These are phyloP conservation scores for Chenopodium berlandieri DNA, from an alignment of 148 eudicot species.

Conservation along the genomic window DNA sequence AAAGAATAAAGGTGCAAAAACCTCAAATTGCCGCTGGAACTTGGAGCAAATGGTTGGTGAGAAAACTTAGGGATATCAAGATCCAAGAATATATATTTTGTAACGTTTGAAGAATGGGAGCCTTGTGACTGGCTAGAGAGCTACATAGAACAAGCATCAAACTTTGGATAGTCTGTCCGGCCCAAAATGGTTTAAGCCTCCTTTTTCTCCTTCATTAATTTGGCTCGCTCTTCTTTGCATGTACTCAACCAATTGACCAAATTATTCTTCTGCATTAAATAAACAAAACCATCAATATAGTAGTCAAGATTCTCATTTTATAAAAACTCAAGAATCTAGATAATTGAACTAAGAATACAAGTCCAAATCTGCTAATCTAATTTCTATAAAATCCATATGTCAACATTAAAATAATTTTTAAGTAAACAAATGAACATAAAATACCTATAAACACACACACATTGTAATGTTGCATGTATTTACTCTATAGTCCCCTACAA, in stretches of 20 bases:
- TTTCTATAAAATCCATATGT: too few relatives aligned
- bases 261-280: background rate
- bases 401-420: too few relatives aligned
- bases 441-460: background rate
- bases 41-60: background rate
- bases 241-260: background rate
- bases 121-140: background rate
- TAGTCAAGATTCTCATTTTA: slow-evolving; percentile 1
- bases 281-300: background rate
- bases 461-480: background rate
- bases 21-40: background rate
- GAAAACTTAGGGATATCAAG: background rate
- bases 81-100: background rate
- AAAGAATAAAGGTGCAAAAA: background rate
- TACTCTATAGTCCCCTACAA: background rate
- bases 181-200: background rate
- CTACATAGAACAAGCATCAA: background rate
- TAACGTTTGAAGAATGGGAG: background rate
- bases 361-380: background rate
- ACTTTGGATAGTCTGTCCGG: background rate
- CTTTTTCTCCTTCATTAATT: slow-evolving; percentile 18
- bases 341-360: background rate
- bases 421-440: background rate
- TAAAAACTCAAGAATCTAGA: background rate
- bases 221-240: background rate